Conservation (phyloP, 495 filamentous ascomycete species). For the Chaetomidium leptoderma region DNA sequence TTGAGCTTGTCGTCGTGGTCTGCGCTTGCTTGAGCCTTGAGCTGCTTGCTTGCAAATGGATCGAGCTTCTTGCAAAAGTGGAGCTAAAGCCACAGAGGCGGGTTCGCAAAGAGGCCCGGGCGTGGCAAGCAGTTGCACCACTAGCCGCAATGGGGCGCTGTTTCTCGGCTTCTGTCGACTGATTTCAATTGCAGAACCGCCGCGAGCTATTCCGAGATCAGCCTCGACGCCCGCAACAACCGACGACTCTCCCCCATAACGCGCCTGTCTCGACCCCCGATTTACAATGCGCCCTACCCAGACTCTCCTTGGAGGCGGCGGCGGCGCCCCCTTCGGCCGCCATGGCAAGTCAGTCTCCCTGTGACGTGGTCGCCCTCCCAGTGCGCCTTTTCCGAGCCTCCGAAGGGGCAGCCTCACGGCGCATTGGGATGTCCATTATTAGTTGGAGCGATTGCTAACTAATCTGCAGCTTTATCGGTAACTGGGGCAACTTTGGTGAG, state of each 20-base stretch:
- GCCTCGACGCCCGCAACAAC: slow-evolving; percentile 23
- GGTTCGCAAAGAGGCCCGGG: neutral
- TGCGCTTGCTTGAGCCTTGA: slow-evolving; percentile 1
- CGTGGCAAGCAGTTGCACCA: slow-evolving; percentile 1
- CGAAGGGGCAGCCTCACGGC: slow-evolving; percentile 7
- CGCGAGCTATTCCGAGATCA: slow-evolving; percentile 26
- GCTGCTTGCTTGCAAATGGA: slow-evolving; percentile 11
- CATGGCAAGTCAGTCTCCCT: slow-evolving; percentile 63
- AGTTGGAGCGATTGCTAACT: slow-evolving; percentile 25
- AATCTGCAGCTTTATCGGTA: slow-evolving; percentile 68
- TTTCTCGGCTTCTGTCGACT: slow-evolving; percentile 32
- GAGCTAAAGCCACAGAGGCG: neutral
- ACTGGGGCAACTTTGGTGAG: slow-evolving; percentile 84
- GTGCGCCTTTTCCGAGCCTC: slow-evolving; percentile 20
- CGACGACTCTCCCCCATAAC: slow-evolving; percentile 27
- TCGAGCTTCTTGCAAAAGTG: slow-evolving; percentile 29
- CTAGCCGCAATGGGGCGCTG: slow-evolving; percentile 41
- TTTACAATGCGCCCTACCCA: slow-evolving; percentile 62
- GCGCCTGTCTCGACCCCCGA: slow-evolving; percentile 21
- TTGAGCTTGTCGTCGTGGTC: slow-evolving; percentile 11
- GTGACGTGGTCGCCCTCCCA: neutral
- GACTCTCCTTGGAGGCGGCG: slow-evolving; percentile 50
- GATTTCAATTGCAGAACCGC: slow-evolving; percentile 30
- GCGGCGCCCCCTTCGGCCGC: slow-evolving; percentile 55
- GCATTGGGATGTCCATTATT: slow-evolving; percentile 1